Conservation (phyloP, 1,284 basidiomycete genomes). For the Trichosporon sp. region DNA sequence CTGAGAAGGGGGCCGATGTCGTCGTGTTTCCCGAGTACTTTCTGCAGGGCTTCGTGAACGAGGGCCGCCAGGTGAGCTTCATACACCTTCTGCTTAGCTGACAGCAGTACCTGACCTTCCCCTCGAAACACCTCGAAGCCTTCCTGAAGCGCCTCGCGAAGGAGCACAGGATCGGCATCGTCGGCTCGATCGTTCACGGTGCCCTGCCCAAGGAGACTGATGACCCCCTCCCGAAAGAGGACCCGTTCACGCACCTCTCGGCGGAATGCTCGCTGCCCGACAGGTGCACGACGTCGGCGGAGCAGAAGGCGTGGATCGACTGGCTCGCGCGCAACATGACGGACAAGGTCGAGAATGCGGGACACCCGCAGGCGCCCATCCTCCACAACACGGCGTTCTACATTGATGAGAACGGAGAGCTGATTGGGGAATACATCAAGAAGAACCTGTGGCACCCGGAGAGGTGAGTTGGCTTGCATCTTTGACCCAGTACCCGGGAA, state of each 20-base stretch:
- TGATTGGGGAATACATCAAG: constrained; percentile 50
- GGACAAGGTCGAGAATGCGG: constrained; percentile 34
- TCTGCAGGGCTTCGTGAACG: constrained; percentile 52
- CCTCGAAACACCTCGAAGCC: constrained; percentile 39
- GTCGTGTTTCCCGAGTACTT: constrained; percentile 57
- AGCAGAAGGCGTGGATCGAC: constrained; percentile 39
- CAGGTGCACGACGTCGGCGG: constrained; percentile 13
- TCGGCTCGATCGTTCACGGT: constrained; percentile 51
- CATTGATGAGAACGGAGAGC: constrained; percentile 45
- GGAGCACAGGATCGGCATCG: constrained; percentile 40
- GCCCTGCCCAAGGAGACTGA: constrained; percentile 21
- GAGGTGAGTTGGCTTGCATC: not conserved
- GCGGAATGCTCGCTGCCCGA: constrained; percentile 25
- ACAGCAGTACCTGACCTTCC: constrained; percentile 49
- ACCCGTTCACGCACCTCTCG: constrained; percentile 44
- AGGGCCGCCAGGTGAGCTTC: constrained; percentile 45
- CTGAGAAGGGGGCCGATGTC: constrained; percentile 41
- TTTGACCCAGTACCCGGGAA: not conserved
- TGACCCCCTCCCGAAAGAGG: constrained; percentile 30
- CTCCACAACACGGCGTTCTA: constrained; percentile 53
- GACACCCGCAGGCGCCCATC: constrained; percentile 29
- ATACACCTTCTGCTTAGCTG: not conserved
- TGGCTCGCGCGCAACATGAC: constrained; percentile 33
- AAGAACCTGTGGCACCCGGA: constrained; percentile 55
- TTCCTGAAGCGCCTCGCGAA: constrained; percentile 41